These are phyloP conservation scores for Suillus brevipes DNA, from an alignment of 768 basidiomycete species.

Conservation along the genomic window DNA sequence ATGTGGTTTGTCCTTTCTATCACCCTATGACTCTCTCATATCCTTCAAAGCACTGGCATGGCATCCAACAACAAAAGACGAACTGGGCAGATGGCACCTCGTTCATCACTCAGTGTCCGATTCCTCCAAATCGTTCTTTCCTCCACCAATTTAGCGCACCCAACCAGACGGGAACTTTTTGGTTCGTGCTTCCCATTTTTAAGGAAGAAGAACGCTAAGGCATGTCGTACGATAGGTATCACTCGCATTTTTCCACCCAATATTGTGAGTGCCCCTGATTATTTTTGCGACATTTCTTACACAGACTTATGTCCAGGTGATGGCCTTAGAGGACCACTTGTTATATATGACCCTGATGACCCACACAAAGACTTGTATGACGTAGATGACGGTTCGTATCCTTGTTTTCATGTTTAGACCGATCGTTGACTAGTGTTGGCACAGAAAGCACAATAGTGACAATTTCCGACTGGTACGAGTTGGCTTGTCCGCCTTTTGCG, in stretches of 20 bases:
- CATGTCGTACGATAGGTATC: slow-evolving; percentile 31
- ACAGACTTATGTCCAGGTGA: slow-evolving; percentile 21
- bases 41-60: slow-evolving; percentile 34
- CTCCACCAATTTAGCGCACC: slow-evolving; percentile 41
- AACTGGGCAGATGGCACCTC: slow-evolving; percentile 42
- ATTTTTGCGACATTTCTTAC: not conserved
- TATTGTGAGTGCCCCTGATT: slow-evolving; percentile 38
- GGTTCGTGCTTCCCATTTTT: slow-evolving; percentile 21
- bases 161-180: slow-evolving; percentile 46
- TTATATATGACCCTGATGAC: slow-evolving; percentile 50
- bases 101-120: slow-evolving; percentile 50
- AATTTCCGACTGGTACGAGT: slow-evolving; percentile 45
- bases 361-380: slow-evolving; percentile 45
- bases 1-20: slow-evolving; percentile 13
- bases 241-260: slow-evolving; percentile 41
- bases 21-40: not conserved
- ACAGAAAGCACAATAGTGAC: slow-evolving; percentile 44
- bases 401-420: not conserved
- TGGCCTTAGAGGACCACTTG: slow-evolving; percentile 42
- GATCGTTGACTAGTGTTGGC: slow-evolving; percentile 4
- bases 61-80: slow-evolving; percentile 31
- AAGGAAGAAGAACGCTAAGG: not conserved
- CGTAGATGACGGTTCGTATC: slow-evolving; percentile 42
- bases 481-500: not conserved
- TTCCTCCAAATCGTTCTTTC: slow-evolving; percentile 38